Evolutionary conservation across 208 protist genomes (phyloP).

Genomic region (Acanthamoeba sp.): DNA sequence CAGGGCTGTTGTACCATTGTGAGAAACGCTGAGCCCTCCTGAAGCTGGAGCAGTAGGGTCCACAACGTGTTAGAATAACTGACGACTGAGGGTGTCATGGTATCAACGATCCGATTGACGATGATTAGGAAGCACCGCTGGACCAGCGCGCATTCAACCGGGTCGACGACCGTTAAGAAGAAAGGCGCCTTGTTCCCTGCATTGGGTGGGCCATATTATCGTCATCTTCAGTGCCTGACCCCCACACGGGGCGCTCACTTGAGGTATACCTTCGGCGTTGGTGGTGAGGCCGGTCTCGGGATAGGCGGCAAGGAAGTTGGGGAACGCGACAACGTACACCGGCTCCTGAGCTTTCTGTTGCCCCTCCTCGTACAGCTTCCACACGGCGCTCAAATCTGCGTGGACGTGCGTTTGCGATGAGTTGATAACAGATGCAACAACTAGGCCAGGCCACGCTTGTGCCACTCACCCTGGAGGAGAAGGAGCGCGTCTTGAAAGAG

Average conservation of each 20-base stretch:
- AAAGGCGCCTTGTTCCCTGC: neutral
- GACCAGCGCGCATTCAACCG: neutral
- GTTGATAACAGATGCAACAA: neutral
- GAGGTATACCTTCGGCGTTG: neutral
- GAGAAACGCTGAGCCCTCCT: neutral
- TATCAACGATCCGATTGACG: neutral
- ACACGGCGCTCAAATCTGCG: neutral
- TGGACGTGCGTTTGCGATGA: neutral
- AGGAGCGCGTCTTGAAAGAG: conserved; percentile 52
- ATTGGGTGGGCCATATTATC: neutral
- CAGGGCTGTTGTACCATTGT: conserved; percentile 57
- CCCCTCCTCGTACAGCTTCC: conserved; percentile 25
- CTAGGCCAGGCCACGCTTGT: neutral
- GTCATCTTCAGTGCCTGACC: neutral
- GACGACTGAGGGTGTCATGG: neutral
- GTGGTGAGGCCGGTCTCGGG: conserved; percentile 5
- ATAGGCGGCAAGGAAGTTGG: conserved; percentile 40
- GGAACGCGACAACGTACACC: conserved; percentile 19
- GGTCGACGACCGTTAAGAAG: neutral
- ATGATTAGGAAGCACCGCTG: conserved; percentile 45
- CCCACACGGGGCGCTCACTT: neutral
- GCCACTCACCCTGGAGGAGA: neutral
- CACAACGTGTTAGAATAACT: conserved; percentile 3
- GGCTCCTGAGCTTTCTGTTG: neutral
- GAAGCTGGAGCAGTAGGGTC: neutral